A percentile compares a stretch with the other conserved stretches of the same genome.
These are phyloP conservation scores for Exophiala sideris DNA, from an alignment of 2,329 filamentous ascomycete species.

Conservation along the genomic window DNA sequence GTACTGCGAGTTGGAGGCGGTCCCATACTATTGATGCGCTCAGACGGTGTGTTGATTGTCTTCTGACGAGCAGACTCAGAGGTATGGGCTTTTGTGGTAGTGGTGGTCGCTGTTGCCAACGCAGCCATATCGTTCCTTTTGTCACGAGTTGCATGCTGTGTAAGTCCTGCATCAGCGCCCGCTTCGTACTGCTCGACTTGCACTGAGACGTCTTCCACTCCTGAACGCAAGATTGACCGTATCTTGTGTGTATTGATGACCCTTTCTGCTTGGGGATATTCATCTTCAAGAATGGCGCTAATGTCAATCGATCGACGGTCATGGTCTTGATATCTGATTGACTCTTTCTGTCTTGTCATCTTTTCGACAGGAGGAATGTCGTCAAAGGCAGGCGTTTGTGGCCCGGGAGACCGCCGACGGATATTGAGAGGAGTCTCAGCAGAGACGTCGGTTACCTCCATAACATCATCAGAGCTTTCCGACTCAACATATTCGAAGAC, in stretches of 20 bases:
- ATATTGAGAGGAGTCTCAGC: background rate
- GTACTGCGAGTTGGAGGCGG: background rate
- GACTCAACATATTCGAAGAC: slow-evolving; percentile 3
- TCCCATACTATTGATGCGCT: background rate
- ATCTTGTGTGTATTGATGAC: slow-evolving; percentile 5
- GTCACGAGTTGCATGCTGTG: too few species aligned
- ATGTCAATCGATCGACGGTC: slow-evolving; percentile 8
- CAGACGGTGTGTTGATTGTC: too few species aligned
- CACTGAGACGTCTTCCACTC: background rate
- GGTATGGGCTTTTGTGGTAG: too few species aligned
- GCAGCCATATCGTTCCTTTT: too few species aligned
- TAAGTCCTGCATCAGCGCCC: too few species aligned
- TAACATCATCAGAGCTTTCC: background rate
- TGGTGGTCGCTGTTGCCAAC: too few species aligned
- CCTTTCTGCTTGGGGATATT: slow-evolving; percentile 4
- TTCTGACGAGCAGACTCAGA: too few species aligned
- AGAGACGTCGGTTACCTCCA: background rate
- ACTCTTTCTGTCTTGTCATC: background rate
- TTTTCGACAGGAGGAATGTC: background rate
- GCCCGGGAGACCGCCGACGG: background rate
- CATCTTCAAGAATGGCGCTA: slow-evolving; percentile 6
- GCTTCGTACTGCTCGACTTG: background rate
- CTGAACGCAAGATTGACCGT: background rate
- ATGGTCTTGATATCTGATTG: background rate
- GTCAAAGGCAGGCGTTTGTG: slow-evolving; percentile 1